phyloP scores from a whole-genome alignment of 1,284 basidiomycete species.

The Leccinum proliferum region DNA sequence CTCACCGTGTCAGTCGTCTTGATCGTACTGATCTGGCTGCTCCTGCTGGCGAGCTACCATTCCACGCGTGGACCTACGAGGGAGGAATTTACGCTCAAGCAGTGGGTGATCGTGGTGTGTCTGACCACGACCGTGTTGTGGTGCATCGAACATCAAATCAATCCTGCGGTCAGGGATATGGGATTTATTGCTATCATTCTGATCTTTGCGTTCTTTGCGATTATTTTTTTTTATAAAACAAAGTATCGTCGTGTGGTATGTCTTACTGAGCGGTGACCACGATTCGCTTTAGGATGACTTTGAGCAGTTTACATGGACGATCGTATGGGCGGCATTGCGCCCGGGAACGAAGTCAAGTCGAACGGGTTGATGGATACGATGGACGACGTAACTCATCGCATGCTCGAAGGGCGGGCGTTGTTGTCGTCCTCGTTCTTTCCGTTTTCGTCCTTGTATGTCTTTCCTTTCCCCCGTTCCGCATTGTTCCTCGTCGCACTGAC shows the following conservation, averaged over 20 bases:
- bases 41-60: slow-evolving; percentile 82
- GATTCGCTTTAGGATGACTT: slow-evolving; percentile 73
- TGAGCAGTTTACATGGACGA: slow-evolving; percentile 55
- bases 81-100: slow-evolving; percentile 78
- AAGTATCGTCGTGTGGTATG: slow-evolving; percentile 44
- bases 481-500: not conserved
- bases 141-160: slow-evolving; percentile 85
- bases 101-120: slow-evolving; percentile 88
- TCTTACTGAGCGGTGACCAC: not conserved
- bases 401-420: slow-evolving; percentile 69
- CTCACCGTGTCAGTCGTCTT: slow-evolving; percentile 87
- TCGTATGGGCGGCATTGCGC: slow-evolving; percentile 98
- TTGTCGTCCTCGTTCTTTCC: slow-evolving; percentile 60
- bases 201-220: slow-evolving; percentile 92
- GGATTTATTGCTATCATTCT: slow-evolving; percentile 95
- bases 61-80: slow-evolving; percentile 68
- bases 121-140: slow-evolving; percentile 86
- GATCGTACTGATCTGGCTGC: slow-evolving; percentile 86
- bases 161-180: slow-evolving; percentile 89
- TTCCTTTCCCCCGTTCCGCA: not conserved
- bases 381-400: slow-evolving; percentile 62
- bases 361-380: slow-evolving; percentile 84
- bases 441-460: slow-evolving; percentile 31
- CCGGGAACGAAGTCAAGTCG: slow-evolving; percentile 90
- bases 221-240: slow-evolving; percentile 59